Evolutionary conservation across 805 yeast species (phyloP).

Genomic region (Ogataea kodamae): DNA sequence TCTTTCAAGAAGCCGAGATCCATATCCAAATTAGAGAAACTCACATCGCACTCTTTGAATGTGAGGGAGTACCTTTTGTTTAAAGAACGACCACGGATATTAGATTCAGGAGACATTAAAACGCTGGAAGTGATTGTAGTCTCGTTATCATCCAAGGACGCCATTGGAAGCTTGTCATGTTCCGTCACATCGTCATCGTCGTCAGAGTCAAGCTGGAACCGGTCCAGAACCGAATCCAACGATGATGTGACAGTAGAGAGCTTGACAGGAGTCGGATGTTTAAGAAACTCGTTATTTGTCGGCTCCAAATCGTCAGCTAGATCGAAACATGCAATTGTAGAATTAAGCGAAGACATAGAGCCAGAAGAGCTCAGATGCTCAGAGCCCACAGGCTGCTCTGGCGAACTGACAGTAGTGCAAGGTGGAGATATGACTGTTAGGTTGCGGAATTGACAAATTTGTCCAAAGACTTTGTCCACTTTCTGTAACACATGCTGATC

Average conservation of each 20-base stretch:
- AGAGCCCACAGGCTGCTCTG: neutral
- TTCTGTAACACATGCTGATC: constrained; percentile 25
- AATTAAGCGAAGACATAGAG: constrained; percentile 31
- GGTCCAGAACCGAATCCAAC: constrained; percentile 27
- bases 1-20: constrained; percentile 18
- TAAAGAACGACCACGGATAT: constrained; percentile 32
- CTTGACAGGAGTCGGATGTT: constrained; percentile 26
- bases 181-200: constrained; percentile 9
- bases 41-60: constrained; percentile 25
- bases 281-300: constrained; percentile 10
- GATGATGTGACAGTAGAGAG: constrained; percentile 26
- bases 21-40: constrained; percentile 9
- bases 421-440: constrained; percentile 4
- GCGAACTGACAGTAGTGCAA: constrained; percentile 1
- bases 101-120: constrained; percentile 42
- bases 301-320: constrained; percentile 20
- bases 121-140: constrained; percentile 24
- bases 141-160: constrained; percentile 5
- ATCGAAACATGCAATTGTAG: constrained; percentile 36
- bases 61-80: constrained; percentile 25
- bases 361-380: constrained; percentile 8
- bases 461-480: constrained; percentile 14
- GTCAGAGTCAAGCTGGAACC: constrained; percentile 18
- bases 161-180: neutral
- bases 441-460: constrained; percentile 23